Evolutionary conservation across 208 protist species (phyloP).

Genomic region (Acanthamoeba royreba): DNA sequence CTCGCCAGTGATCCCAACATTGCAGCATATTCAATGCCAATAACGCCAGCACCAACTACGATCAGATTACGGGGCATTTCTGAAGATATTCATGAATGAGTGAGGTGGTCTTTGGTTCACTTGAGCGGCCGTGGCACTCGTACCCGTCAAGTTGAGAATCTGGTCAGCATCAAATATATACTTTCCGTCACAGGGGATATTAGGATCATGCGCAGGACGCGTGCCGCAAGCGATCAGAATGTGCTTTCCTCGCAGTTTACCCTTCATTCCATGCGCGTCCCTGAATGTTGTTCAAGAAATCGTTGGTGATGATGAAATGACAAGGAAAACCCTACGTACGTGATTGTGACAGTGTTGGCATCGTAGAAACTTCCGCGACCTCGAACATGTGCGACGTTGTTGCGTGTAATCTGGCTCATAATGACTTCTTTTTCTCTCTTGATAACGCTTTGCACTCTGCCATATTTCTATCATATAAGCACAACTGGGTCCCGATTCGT

Average conservation of each 20-base stretch:
- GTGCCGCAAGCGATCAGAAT: constrained; percentile 44
- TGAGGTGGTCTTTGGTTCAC: no score
- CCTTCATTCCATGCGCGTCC: not conserved
- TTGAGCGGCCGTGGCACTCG: no score
- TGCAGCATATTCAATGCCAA: constrained; percentile 43
- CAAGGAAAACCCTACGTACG: no score
- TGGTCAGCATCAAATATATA: constrained; percentile 51
- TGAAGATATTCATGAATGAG: no score
- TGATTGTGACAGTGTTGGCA: not conserved
- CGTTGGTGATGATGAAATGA: not conserved
- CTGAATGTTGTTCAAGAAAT: not conserved
- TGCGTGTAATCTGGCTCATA: not conserved
- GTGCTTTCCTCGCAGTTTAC: constrained; percentile 8
- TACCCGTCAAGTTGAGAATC: constrained; percentile 31
- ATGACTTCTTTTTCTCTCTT: constrained; percentile 10
- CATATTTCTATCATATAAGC: no score
- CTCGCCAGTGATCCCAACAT: constrained; percentile 37
- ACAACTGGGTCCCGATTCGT: no score
- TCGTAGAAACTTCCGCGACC: not conserved
- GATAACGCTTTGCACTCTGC: not conserved
- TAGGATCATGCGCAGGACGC: constrained; percentile 17
- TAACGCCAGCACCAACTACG: constrained; percentile 53
- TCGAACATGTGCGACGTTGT: not conserved
- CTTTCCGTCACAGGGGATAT: constrained; percentile 44
- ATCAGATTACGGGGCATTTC: constrained; percentile 54